These are phyloP conservation scores for Psilocybe mexicana DNA, from an alignment of 1,284 basidiomycete genomes.

Conservation along the genomic window DNA sequence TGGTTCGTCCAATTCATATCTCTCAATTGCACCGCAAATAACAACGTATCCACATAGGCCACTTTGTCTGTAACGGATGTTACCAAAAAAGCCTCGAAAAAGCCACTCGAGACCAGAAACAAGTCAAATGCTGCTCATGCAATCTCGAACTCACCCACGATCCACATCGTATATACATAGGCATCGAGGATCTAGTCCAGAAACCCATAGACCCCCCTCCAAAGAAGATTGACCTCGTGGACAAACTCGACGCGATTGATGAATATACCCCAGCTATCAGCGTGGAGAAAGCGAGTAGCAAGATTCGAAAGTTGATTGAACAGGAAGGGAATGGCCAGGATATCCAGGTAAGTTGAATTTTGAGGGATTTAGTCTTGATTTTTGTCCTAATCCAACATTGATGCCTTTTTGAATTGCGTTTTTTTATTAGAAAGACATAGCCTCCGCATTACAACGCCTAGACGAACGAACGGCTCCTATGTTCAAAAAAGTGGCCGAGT, in stretches of 20 bases:
- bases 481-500: slow-evolving; percentile 2
- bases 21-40: too few relatives aligned
- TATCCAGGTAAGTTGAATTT: background rate
- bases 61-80: too few relatives aligned
- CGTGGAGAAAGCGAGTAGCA: slow-evolving; percentile 2
- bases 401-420: background rate
- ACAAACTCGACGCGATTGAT: slow-evolving; percentile 5
- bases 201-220: background rate
- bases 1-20: too few relatives aligned
- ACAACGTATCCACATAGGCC: too few relatives aligned
- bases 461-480: slow-evolving; percentile 2
- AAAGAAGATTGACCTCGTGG: background rate
- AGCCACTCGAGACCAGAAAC: background rate
- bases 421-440: background rate
- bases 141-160: background rate
- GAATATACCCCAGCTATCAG: background rate
- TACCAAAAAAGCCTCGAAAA: background rate
- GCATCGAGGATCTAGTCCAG: background rate
- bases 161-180: background rate
- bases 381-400: background rate
- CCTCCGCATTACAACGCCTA: slow-evolving; percentile 1
- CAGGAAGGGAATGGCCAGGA: background rate
- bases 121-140: background rate
- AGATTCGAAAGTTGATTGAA: slow-evolving; percentile 1
- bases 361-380: background rate